Evolutionary conservation across 2,329 filamentous ascomycete genomes (phyloP).

Genomic region (Botrytis aclada): DNA sequence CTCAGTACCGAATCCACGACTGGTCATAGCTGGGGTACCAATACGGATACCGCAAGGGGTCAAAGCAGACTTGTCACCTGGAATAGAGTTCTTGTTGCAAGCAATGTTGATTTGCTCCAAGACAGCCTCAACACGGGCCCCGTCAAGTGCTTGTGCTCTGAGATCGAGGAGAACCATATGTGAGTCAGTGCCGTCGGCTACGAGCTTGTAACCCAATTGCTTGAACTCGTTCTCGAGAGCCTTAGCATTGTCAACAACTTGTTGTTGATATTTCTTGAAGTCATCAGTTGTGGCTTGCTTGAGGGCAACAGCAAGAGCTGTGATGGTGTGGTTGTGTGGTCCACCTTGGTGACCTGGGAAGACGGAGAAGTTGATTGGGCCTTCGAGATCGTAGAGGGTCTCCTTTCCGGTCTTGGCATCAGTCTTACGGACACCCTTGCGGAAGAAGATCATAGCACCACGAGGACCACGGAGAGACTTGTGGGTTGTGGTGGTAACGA

Average conservation of each 20-base stretch:
- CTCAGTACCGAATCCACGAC: constrained; percentile 84
- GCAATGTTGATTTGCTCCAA: constrained; percentile 98
- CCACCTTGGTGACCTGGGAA: constrained; percentile 99
- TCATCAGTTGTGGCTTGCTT: constrained; percentile 89
- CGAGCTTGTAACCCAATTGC: constrained; percentile 87
- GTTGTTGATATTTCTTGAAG: constrained; percentile 91
- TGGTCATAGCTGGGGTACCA: constrained; percentile 96
- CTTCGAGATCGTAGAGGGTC: constrained; percentile 88
- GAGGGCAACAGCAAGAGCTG: constrained; percentile 87
- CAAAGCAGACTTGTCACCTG: constrained; percentile 94
- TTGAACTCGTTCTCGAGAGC: constrained; percentile 81
- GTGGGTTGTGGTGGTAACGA: constrained; percentile 98
- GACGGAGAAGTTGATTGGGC: constrained; percentile 97
- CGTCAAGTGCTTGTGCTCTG: constrained; percentile 81
- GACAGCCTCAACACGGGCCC: constrained; percentile 91
- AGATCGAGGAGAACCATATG: constrained; percentile 97
- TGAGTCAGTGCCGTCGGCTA: constrained; percentile 93
- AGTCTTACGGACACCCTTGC: constrained; percentile 87
- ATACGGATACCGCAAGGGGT: constrained; percentile 94
- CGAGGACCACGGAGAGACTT: constrained; percentile 97
- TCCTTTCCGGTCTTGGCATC: constrained; percentile 90
- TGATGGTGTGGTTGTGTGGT: constrained; percentile 99
- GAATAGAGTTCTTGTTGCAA: constrained; percentile 99
- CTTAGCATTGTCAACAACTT: constrained; percentile 91
- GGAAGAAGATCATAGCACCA: constrained; percentile 99